A percentile compares a stretch with the other conserved stretches of the same genome.
Conservation (phyloP, 768 basidiomycete genomes). For the Leccinum rimulosum region DNA sequence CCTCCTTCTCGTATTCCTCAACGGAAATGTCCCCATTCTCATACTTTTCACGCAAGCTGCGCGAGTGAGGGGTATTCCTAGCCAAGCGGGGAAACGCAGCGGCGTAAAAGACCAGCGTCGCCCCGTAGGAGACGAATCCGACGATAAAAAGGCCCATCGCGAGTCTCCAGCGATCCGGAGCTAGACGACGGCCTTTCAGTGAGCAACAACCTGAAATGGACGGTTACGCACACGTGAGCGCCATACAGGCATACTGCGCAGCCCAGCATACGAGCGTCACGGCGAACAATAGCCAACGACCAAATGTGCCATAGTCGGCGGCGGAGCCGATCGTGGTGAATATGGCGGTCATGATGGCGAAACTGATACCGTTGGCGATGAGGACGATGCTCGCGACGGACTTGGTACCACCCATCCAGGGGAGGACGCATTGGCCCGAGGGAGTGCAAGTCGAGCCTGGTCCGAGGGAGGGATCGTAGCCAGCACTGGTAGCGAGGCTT, state of each 20-base stretch:
- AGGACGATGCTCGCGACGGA: conserved; percentile 75
- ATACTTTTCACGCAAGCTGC: conserved; percentile 50
- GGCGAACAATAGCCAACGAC: conserved; percentile 72
- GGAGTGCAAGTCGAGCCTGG: conserved; percentile 68
- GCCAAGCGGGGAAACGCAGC: conserved; percentile 80
- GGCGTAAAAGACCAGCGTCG: conserved; percentile 78
- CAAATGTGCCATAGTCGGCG: conserved; percentile 47
- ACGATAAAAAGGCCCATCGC: conserved; percentile 81
- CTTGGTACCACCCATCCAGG: conserved; percentile 73
- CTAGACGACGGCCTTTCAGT: conserved; percentile 31
- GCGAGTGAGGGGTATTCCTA: conserved; percentile 67
- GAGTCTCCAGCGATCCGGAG: conserved; percentile 64
- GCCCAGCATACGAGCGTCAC: conserved; percentile 78
- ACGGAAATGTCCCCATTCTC: conserved; percentile 56
- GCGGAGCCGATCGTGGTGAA: conserved; percentile 72
- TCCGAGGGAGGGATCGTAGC: conserved; percentile 68
- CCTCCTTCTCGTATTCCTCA: conserved; percentile 70
- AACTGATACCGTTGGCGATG: conserved; percentile 72
- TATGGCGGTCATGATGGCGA: conserved; percentile 76
- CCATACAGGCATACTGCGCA: conserved; percentile 75
- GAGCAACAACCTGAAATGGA: neutral
- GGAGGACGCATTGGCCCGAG: conserved; percentile 75
- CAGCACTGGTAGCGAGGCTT: conserved; percentile 65
- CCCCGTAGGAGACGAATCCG: conserved; percentile 76
- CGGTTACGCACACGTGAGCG: conserved; percentile 58